A percentile compares a stretch with the other conserved stretches of the same genome.
These are phyloP conservation scores for Malassezia vespertilionis DNA, from an alignment of 1,284 basidiomycete species.

Conservation along the genomic window DNA sequence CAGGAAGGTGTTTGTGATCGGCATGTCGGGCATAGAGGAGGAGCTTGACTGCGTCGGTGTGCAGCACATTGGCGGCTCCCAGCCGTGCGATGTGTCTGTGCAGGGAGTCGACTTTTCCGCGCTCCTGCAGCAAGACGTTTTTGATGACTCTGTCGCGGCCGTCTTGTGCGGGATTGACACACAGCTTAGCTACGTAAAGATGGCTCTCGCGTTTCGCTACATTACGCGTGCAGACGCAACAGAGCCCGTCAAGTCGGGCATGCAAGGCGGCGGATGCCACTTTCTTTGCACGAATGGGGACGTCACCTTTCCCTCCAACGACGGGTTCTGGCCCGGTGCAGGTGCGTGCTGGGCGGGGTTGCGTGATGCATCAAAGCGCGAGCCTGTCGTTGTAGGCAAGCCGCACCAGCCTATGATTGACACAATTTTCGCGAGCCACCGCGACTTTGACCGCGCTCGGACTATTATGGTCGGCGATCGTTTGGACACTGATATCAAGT, in stretches of 20 bases:
- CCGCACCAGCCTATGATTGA: slow-evolving; percentile 85
- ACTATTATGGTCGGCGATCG: slow-evolving; percentile 95
- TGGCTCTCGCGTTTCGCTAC: slow-evolving; percentile 86
- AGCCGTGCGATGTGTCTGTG: slow-evolving; percentile 66
- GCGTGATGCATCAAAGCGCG: slow-evolving; percentile 58
- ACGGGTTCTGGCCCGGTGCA: slow-evolving; percentile 66
- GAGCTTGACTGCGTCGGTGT: slow-evolving; percentile 78
- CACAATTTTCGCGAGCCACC: slow-evolving; percentile 71
- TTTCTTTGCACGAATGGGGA: slow-evolving; percentile 92
- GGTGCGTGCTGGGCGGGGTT: slow-evolving; percentile 76
- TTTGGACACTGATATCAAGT: slow-evolving; percentile 84
- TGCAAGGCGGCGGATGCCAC: slow-evolving; percentile 63
- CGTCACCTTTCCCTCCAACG: slow-evolving; percentile 70
- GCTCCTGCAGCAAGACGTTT: slow-evolving; percentile 49
- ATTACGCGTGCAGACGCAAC: slow-evolving; percentile 50
- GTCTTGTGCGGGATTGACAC: slow-evolving; percentile 68
- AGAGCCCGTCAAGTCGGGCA: slow-evolving; percentile 35
- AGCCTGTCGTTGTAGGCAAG: slow-evolving; percentile 75
- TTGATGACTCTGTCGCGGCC: slow-evolving; percentile 71
- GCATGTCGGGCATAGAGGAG: slow-evolving; percentile 82
- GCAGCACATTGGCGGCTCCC: slow-evolving; percentile 69
- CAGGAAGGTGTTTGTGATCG: slow-evolving; percentile 92
- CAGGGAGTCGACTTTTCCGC: slow-evolving; percentile 62
- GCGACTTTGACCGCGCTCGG: slow-evolving; percentile 56
- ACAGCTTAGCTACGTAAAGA: slow-evolving; percentile 63